Base-by-base conservation (phyloP, 2,329 filamentous ascomycete species). In the Diatrype stigma region DNA sequence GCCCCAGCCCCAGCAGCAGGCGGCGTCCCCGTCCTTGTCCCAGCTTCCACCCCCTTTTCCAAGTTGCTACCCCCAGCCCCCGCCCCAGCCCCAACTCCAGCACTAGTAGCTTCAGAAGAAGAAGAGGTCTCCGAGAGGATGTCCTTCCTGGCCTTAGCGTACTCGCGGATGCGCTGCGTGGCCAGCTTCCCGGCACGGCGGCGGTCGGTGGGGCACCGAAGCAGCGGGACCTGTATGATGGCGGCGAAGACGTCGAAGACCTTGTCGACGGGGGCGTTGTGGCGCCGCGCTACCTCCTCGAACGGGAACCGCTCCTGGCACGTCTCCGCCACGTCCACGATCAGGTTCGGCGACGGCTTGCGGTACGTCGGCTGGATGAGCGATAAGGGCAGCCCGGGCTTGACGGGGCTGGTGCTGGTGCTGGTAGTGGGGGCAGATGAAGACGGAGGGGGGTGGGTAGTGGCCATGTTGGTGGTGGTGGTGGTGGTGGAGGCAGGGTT, bases 301-400 rank as follows among this genome's bases (percentile, higher is more conserved):
- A 76, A 77, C 3, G 76, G 76, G 47, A 78, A 76, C 3, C 63
- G 63, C 46, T 70, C 67, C 57, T 76, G 70, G 42, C 73, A 73
- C 0, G 75, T 77, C 58, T 78, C 72, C 3, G 75, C 74, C 21
- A 79, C 71, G 58, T 79, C 76, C 22, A 77, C 71, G 35, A 77
- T 72, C 22, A 76, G 66, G 51, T 65, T 67, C 2, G 62, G 62
- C 21, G 62, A 68, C 35, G 66, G 68, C 50, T 70, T 73, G 23
- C 66, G 66, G 40, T 66, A 64, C 30, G 56, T 67, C 2, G 59
- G 58, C 23, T 63, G 60, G 26, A 61, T 61, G 21, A 66, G 60
- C 23, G 56, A 60, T 2, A 56, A 50, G 11, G 62, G 60, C 8
- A 58, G 60, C 35, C 60, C 66, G 46, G 59, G 60, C 35, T 60